Evolutionary conservation across 768 basidiomycete species (phyloP).

Genomic region (Asterophora parasitica): DNA sequence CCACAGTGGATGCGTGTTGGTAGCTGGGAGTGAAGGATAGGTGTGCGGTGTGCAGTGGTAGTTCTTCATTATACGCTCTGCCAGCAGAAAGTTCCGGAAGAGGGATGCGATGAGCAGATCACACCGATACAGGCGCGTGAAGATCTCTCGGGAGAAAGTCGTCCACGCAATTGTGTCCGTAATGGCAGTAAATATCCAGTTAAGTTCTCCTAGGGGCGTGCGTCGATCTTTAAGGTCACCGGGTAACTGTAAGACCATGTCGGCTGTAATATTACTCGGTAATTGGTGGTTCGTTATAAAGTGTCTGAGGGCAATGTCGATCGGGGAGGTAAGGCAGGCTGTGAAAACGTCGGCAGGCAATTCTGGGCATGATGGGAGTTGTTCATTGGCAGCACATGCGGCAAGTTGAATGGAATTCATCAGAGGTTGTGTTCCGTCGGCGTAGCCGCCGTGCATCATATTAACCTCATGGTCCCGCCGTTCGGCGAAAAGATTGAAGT

Average conservation of each 20-base stretch:
- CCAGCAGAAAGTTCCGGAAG: conserved; percentile 95
- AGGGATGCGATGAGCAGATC: conserved; percentile 94
- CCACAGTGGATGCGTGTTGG: conserved; percentile 97
- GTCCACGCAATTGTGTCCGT: conserved; percentile 99
- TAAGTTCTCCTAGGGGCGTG: conserved; percentile 96
- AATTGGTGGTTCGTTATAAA: conserved; percentile 89
- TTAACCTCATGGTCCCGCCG: conserved; percentile 66
- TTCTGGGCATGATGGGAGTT: conserved; percentile 91
- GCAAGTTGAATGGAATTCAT: conserved; percentile 91
- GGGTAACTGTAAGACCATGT: conserved; percentile 93
- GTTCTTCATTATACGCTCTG: conserved; percentile 96
- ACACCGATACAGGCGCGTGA: conserved; percentile 90
- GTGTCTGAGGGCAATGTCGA: conserved; percentile 94
- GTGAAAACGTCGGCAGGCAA: conserved; percentile 98
- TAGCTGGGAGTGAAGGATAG: conserved; percentile 84
- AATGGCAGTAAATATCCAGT: conserved; percentile 99
- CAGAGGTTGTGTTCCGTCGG: conserved; percentile 63
- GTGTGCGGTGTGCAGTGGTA: conserved; percentile 97
- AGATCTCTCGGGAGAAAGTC: conserved; percentile 88
- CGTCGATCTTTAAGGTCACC: conserved; percentile 96
- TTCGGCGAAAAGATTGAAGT: conserved; percentile 80
- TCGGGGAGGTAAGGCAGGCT: conserved; percentile 94
- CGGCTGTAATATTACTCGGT: conserved; percentile 72
- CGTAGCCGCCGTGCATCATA: conserved; percentile 52
- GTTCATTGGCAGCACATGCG: conserved; percentile 88